Evolutionary conservation across 305 asterid genomes (phyloP), one percentile per base, ranked within the genome.

Genomic region (Stenogyne calaminthoides): DNA sequence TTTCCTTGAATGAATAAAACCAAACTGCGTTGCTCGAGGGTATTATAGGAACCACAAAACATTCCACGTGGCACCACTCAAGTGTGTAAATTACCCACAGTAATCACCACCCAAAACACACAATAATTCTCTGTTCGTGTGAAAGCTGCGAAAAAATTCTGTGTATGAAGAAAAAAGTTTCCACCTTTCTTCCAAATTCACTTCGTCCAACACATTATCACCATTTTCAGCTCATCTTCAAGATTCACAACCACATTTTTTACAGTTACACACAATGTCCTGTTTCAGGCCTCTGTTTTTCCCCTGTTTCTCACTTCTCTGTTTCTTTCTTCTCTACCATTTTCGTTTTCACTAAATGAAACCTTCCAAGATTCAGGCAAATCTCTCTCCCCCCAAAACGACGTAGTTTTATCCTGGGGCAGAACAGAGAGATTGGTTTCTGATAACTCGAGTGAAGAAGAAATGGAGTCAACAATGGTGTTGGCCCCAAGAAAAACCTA

Each of bases 401-500:
- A 44, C 52, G 46, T 52, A 52, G 51, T 51, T 49, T 66, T 84
- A 63, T 73, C 80, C 20, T 66, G 82, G 84, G 76, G 69, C 8
- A 66, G 80, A 55, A 77, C 40, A 51, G 80, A 80, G 64, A 86
- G 84, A 62, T 58, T 82, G 71, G 77, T 82, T 42, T 84, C 68
- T 58, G 86, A 89, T 54, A 75, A 20, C 72, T 67, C 82, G 27
- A 74, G 57, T 75, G 82, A 54, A 19, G 51, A 2, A 3, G 76
- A 60, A 47, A 16, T 9, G 47, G 77, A 63, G 55, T 25, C 69
- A 29, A 52, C 12, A 37, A 90, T 89, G n/a, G 84, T 84, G 64
- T 76, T 92, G 87, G 98, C 97, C 82, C 89, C 91, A 7, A 82
- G 82, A 29, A 87, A 92, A 77, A 89, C 93, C 36, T 64, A 81